A percentile compares a stretch with the other conserved stretches of the same genome.
Conservation (phyloP, 2,329 filamentous ascomycete species). For the Penicillium frequentans region DNA sequence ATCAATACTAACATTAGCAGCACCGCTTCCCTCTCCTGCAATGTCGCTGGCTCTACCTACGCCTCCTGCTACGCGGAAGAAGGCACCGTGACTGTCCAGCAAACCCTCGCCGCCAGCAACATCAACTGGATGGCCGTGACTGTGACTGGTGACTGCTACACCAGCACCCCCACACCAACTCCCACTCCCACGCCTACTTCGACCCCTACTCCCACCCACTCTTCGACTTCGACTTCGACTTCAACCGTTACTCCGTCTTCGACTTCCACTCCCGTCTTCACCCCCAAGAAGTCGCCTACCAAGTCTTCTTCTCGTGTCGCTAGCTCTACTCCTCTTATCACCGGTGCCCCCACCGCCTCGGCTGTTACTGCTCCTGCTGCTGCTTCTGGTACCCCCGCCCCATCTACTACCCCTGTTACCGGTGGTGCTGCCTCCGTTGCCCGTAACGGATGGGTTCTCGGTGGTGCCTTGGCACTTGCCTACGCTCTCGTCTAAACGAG, state of each 20-base stretch:
- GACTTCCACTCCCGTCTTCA: constrained; percentile 8
- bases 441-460: constrained; percentile 24
- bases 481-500: constrained; percentile 27
- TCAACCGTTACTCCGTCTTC: constrained; percentile 9
- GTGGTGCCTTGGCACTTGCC: constrained; percentile 27
- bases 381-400: not conserved
- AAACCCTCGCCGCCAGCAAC: constrained; percentile 16
- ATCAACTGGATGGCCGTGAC: constrained; percentile 30
- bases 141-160: constrained; percentile 16
- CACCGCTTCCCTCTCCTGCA: constrained; percentile 22
- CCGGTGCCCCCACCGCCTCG: constrained; percentile 8
- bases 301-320: constrained; percentile 1
- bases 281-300: constrained; percentile 18
- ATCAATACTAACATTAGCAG: not conserved
- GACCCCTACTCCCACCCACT: constrained; percentile 9
- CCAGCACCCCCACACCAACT: constrained; percentile 20
- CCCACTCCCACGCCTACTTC: constrained; percentile 15
- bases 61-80: constrained; percentile 23
- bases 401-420: constrained; percentile 4
- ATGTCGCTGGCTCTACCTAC: constrained; percentile 25
- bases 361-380: not conserved
- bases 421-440: constrained; percentile 26
- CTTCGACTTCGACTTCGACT: constrained; percentile 6
- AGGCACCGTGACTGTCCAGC: constrained; percentile 17
- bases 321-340: constrained; percentile 15